phyloP scores from a whole-genome alignment of 2,329 filamentous ascomycete genomes.

The Malbranchea zuffiana region DNA sequence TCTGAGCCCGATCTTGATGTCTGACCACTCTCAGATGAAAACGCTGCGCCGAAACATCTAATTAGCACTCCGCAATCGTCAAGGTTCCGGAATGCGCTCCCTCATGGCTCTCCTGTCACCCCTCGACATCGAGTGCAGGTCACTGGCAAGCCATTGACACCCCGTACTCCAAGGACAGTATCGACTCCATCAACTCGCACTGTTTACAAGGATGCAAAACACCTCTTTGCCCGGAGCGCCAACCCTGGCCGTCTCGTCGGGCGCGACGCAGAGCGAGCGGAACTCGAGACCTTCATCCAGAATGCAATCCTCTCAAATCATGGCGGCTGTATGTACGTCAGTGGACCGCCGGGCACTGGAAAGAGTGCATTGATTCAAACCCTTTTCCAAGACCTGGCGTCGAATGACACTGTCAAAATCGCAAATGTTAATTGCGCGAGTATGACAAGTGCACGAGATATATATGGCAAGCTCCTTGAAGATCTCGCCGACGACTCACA shows the following conservation, averaged over 20 bases:
- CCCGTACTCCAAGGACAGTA: conserved; percentile 66
- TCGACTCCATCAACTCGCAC: conserved; percentile 59
- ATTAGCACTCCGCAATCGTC: conserved; percentile 44
- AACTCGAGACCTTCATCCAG: conserved; percentile 59
- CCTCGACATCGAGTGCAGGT: conserved; percentile 76
- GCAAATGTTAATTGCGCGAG: conserved; percentile 96
- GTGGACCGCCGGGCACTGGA: conserved; percentile 87
- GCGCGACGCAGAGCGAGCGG: conserved; percentile 56
- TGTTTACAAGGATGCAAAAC: conserved; percentile 75
- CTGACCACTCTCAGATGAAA: conserved; percentile 32
- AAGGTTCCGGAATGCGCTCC: conserved; percentile 60
- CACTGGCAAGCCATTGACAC: conserved; percentile 61
- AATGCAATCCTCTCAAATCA: conserved; percentile 49
- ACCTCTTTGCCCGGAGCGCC: conserved; percentile 72
- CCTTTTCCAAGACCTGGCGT: conserved; percentile 52
- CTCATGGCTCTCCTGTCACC: conserved; percentile 58
- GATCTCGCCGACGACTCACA: conserved; percentile 54
- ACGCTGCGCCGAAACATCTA: conserved; percentile 24
- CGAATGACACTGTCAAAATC: conserved; percentile 42
- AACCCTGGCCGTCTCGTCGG: conserved; percentile 66
- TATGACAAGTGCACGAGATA: conserved; percentile 74
- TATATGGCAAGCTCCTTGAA: conserved; percentile 69
- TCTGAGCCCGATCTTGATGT: background rate
- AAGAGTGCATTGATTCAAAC: conserved; percentile 90
- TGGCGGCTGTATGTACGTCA: conserved; percentile 84